A percentile compares a stretch with the other conserved stretches of the same genome.
Evolutionary conservation across 768 basidiomycete genomes (phyloP).

Genomic region (Asterophora parasitica): DNA sequence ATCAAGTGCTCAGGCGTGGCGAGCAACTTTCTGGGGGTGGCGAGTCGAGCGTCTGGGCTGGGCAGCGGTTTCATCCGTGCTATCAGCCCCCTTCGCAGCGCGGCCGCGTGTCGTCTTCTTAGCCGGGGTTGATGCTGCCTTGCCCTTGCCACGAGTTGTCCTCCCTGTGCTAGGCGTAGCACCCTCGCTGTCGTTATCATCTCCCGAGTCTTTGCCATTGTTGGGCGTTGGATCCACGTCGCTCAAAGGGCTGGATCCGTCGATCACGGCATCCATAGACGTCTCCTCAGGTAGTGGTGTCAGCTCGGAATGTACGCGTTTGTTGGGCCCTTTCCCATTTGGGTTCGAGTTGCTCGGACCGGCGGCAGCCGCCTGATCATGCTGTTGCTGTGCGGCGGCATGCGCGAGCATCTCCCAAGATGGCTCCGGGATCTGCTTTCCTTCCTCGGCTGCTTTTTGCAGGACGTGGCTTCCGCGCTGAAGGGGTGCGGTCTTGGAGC

Average conservation of each 20-base stretch:
- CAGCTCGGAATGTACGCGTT: constrained; percentile 39
- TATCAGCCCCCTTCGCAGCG: constrained; percentile 10
- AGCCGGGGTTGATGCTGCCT: constrained; percentile 6
- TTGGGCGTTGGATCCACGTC: constrained; percentile 5
- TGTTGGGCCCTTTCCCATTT: constrained; percentile 26
- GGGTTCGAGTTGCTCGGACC: constrained; percentile 11
- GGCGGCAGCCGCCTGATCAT: constrained; percentile 17
- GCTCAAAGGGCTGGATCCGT: constrained; percentile 9
- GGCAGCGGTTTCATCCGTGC: constrained; percentile 17
- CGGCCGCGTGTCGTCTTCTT: constrained; percentile 8
- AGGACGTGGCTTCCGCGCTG: constrained; percentile 47
- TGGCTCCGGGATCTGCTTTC: constrained; percentile 39
- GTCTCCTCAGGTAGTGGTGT: constrained; percentile 39
- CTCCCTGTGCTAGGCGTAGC: constrained; percentile 1
- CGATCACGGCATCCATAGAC: constrained; percentile 9
- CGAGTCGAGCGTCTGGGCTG: constrained; percentile 31
- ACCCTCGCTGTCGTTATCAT: constrained; percentile 1
- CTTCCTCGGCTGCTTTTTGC: constrained; percentile 40
- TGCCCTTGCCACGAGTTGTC: constrained; percentile 15
- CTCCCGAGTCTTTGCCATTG: constrained; percentile 9
- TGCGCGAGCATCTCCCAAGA: constrained; percentile 53
- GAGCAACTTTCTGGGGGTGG: constrained; percentile 27
- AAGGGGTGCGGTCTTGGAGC: constrained; percentile 32
- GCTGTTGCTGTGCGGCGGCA: constrained; percentile 23
- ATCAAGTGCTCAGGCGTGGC: constrained; percentile 13